phyloP scores from a whole-genome alignment of 2,329 filamentous ascomycete genomes.

The Cladosporium austrohemisphaericum region DNA sequence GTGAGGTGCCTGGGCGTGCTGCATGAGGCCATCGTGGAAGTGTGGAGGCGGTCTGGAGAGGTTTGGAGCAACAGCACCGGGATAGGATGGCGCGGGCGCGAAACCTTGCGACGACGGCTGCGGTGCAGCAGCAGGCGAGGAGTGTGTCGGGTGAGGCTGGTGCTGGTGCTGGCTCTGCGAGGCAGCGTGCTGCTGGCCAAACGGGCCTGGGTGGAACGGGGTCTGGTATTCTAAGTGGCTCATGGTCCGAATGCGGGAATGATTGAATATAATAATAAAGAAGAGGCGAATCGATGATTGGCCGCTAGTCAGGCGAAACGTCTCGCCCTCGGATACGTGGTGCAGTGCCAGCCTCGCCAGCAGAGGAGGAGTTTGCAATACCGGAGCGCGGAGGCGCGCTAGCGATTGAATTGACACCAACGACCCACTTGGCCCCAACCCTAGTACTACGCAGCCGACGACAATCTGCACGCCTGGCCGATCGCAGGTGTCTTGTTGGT shows the following conservation, averaged over 20 bases:
- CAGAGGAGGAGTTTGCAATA: conserved; percentile 2
- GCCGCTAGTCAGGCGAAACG: conserved; percentile 14
- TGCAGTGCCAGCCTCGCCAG: conserved; percentile 3
- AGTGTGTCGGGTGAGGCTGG: conserved; percentile 19
- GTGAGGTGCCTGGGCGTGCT: conserved; percentile 3
- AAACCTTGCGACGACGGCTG: conserved; percentile 4
- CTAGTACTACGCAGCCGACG: neutral
- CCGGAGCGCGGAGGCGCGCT: no score
- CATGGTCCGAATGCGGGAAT: conserved; percentile 4
- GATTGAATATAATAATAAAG: conserved; percentile 8
- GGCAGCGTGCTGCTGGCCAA: no score
- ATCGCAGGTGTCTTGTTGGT: neutral
- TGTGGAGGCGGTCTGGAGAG: conserved; percentile 14
- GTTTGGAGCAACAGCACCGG: conserved; percentile 2
- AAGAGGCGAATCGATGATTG: conserved; percentile 15
- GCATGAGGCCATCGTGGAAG: conserved; percentile 14
- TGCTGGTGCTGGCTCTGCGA: conserved; percentile 26
- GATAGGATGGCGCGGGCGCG: conserved; percentile 7
- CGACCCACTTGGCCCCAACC: conserved; percentile 1
- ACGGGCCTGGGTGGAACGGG: conserved; percentile 17
- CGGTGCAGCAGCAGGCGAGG: neutral
- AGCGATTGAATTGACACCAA: no score
- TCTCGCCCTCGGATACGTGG: conserved; percentile 6
- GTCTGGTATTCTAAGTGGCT: conserved; percentile 18
- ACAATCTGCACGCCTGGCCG: neutral